Evolutionary conservation across 2,329 filamentous ascomycete genomes (phyloP), one percentile per base, ranked within the genome.

Genomic region (Phaeophleospora eucalypticola): DNA sequence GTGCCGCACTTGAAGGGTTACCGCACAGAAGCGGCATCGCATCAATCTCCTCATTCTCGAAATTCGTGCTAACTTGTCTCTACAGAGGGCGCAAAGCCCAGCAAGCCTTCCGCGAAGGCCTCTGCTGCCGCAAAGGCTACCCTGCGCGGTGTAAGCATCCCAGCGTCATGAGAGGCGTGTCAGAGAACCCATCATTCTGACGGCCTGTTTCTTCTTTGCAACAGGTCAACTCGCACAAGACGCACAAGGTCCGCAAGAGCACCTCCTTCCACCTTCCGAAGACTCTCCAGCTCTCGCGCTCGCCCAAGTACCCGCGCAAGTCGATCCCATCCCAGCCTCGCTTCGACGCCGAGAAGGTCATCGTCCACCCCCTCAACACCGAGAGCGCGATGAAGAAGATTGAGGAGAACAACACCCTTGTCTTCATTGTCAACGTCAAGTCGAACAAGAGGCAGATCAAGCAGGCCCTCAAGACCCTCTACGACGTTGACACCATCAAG

Each of bases 361-460:
- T 98, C 74, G 80, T 97, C 70, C 89, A 96, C 84, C 93, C 93
- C 62, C 83, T 98, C 71, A 98, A 98, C 86, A 98, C 93, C 53
- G 93, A 98, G 86, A 93, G 86, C 70, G 93, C 94, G 69, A 97
- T 98, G 91, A 98, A 98, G 89, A 96, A 96, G 87, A 96, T 98
- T 66, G 93, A 98, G 82, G 93, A 98, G 86, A 90, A 98, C 84
- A 98, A 98, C 84, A 98, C 93, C 63, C 84, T 98, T 43, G 66
- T 69, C 53, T 68, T 69, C 58, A 68, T 69, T 51, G 66, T 68
- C 54, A 63, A 69, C 51, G 58, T 60, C 58, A 94, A 94, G 86
- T 84, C 91, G 74, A 98, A 98, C 85, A 98, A 98, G 88, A 84
- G 89, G 71, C 93, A 98, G 81, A 98, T 98, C 80, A 96, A 96